Evolutionary conservation across 306 rosid species (phyloP).

Genomic region (Pterocarpus macrocarpus): DNA sequence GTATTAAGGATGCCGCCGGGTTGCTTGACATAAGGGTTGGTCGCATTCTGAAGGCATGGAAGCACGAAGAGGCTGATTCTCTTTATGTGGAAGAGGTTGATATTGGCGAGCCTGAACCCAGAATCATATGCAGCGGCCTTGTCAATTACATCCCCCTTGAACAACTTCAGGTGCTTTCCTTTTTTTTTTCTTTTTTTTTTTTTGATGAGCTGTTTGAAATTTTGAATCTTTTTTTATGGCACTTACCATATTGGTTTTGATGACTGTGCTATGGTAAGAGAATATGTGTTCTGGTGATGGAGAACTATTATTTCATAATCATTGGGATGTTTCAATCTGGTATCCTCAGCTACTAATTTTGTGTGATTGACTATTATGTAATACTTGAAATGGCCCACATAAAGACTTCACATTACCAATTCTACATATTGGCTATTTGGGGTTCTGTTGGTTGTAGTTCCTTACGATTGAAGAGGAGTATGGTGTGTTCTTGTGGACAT

Average conservation of each 20-base stretch:
- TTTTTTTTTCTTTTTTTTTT: not conserved
- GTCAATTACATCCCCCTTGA: constrained; percentile 77
- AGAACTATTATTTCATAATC: not conserved
- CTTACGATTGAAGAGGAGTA: not conserved
- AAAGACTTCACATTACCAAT: not conserved
- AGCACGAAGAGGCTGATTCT: constrained; percentile 90
- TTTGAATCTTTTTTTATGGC: not conserved
- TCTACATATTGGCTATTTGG: constrained; percentile 2
- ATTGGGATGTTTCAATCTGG: not conserved
- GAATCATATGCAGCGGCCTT: constrained; percentile 92
- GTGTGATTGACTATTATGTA: constrained; percentile 18
- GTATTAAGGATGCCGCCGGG: constrained; percentile 69
- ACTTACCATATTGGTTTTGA: not conserved
- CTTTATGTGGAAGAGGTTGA: constrained; percentile 94
- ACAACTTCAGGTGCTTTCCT: constrained; percentile 64
- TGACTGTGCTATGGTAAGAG: not conserved
- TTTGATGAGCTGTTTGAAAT: not conserved
- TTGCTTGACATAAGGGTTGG: constrained; percentile 94
- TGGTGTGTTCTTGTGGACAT: not conserved
- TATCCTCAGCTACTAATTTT: not conserved
- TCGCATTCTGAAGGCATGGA: constrained; percentile 75
- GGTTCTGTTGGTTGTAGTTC: not conserved
- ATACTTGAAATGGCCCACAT: not conserved
- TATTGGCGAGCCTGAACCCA: constrained; percentile 85
- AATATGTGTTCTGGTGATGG: not conserved